Base-by-base conservation (phyloP, 2,329 filamentous ascomycete species). In the Phaeophleospora eucalypticola region DNA sequence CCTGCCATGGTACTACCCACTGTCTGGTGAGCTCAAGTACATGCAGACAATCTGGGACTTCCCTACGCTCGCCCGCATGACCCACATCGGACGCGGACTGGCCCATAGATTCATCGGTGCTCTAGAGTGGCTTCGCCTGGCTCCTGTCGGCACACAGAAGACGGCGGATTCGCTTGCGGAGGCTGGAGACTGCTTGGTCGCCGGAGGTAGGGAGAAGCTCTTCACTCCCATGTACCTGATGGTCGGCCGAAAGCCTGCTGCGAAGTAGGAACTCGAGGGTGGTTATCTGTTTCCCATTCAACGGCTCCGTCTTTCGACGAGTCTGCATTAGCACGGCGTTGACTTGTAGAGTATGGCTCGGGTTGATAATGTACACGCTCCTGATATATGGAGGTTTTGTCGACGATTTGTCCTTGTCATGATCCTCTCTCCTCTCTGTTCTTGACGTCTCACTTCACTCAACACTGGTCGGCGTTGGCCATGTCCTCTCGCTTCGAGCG, bases 141-240 rank as follows among this genome's bases (percentile, higher is more conserved):
- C 89, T n/a, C 91, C 91, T 29, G 75, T 73, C 45, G 91, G 91
- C 39, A 94, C 89, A 36, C 87, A 89, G 73, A 96, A 95, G 82
- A 95, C 90, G 14, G 91, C 89, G 9, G 86, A 96, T 71, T 89
- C 86, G 62, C 73, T 97, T 61, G 89, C 86, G 4, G 65, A 83
- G 48, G 90, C 88, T 32, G 90, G 81, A 8, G 91, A 96, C 70
- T 86, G 82, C 62, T 75, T 97, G 42, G 90, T 96, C 18, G 88
- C 87, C 41, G 91, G 91, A 70, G 91, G 83, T 29, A 81, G 82
- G 68, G 79, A 91, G 74, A 87, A 95, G 69, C 80, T 97, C 15
- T 97, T 97, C 73, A 97, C 91, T 1, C 91, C 91, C 46, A 97
- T 97, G 91, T 96, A 95, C 74, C 76, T 97, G 65, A 96, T 96